Base-by-base conservation (phyloP, 2,329 filamentous ascomycete genomes). In the Botrytis squamosa region DNA sequence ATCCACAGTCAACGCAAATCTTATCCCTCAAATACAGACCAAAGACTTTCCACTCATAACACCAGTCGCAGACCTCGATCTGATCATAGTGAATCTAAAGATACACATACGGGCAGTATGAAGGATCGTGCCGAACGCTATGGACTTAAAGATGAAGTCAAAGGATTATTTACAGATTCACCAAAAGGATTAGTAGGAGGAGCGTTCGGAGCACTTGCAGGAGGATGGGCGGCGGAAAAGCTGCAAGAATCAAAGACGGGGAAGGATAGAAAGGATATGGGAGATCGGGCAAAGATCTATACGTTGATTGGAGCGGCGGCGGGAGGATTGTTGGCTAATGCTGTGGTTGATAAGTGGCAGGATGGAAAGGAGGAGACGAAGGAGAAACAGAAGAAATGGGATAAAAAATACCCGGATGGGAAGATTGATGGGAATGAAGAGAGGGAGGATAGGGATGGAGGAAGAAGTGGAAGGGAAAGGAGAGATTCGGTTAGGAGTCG, bases 291-390 rank as follows among this genome's bases (percentile, higher is more conserved):
- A 63, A 57, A 66, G 7, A 18, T 79, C n/a, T 36, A 76, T 67
- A 80, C 77, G 6, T 55, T 80, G 16, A 57, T 80, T 22, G 79
- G 78, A 7, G 79, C 79, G 20, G 77, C 78, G 5, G 78, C 75
- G 18, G 79, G 79, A 10, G 79, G 78, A 1, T 63, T 80, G 66
- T 76, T 75, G 2, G 77, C 71, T 25, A 77, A 80, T 77, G 77
- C 75, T n/a, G 71, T 75, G 42, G 76, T 79, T 25, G 76, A 78
- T 57, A 77, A 75, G 42, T 77, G 71, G 70, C 74, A 80, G 68
- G 75, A 77, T 10, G 46, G 60, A 3, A 77, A 76, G 60, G 69
- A 76, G 52, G 73, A 76, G 42, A 67, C 72, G 25, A 70, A 52
- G 25, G 66, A 33, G 70, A 77, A 46, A 18, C 70, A 72, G n/a